Base-by-base conservation (phyloP, 306 rosid genomes). In the Morella rubra region DNA sequence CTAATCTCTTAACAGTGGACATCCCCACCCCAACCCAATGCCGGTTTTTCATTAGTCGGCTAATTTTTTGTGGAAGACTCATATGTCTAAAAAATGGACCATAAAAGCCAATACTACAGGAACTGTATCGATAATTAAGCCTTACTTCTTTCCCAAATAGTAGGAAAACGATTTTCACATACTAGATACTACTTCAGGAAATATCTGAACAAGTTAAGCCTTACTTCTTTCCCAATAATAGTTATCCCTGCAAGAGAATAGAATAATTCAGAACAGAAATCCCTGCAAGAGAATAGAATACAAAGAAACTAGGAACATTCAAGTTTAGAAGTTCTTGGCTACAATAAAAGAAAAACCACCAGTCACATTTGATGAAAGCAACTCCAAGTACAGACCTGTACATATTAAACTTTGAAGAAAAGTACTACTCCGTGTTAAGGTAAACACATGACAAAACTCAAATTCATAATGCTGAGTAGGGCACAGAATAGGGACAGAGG, bases 401-500 rank as follows among this genome's bases (percentile, higher is more conserved):
- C 16, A 7, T 18, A 18, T 6, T 52, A 54, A 18, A 61, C 44
- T 24, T 27, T 50, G 32, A 27, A 27, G 32, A 27, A 27, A 27
- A 11, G 73, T 44, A 42, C 41, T 27, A 16, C 32, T 15, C 1
- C 8, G 13, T 32, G n/a, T 61, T 32, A 11, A 60, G 18, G 10
- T 27, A 40, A 49, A 15, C 18, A 20, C 6, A 19, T 14, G 41
- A 67, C 69, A 67, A 72, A 71, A 27, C 41, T 45, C 77, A 40
- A 37, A 45, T 7, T 65, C 76, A 20, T 67, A 62, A 24, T 55
- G 51, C 69, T 56, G n/a, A 69, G 44, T 52, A 44, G 71, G 50
- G 37, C 42, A 76, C 51, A 77, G 80, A 62, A 45, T 54, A 24
- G 45, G 49, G 49, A 58, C 44, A 59, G 1, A 27, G 68, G 49